These are phyloP conservation scores for Axilococcus clingmanii DNA, from an alignment of 139 green algal species.

Conservation along the genomic window DNA sequence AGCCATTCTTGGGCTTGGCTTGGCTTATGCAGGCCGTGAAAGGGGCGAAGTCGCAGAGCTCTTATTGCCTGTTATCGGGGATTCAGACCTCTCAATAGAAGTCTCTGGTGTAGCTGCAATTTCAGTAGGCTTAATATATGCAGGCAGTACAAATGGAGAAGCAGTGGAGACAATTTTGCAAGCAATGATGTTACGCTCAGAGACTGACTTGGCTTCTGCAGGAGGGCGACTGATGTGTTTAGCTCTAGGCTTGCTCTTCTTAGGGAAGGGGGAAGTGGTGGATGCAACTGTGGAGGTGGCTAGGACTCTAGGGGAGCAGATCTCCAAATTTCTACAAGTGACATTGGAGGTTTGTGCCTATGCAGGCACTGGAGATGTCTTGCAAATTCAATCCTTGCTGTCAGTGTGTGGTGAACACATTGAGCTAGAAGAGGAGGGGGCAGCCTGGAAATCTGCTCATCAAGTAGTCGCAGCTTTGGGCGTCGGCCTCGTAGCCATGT, in stretches of 20 bases:
- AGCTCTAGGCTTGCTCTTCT: constrained; percentile 89
- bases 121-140: constrained; percentile 84
- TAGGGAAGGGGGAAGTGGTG: constrained; percentile 75
- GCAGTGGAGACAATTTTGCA: constrained; percentile 74
- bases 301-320: constrained; percentile 75
- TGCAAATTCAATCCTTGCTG: constrained; percentile 91
- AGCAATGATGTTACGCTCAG: constrained; percentile 77
- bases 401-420: constrained; percentile 77
- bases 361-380: constrained; percentile 92
- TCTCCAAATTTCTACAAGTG: constrained; percentile 63
- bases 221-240: constrained; percentile 74
- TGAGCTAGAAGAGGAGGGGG: constrained; percentile 43
- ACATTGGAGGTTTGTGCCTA: constrained; percentile 83
- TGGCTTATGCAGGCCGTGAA: constrained; percentile 90
- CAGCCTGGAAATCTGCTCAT: constrained; percentile 50
- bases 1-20: constrained; percentile 89
- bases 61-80: constrained; percentile 53
- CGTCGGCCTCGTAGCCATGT: constrained; percentile 86
- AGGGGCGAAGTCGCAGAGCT: constrained; percentile 51
- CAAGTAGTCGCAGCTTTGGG: constrained; percentile 82
- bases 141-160: constrained; percentile 56
- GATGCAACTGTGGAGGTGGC: constrained; percentile 90
- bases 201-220: constrained; percentile 67
- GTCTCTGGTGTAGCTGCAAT: constrained; percentile 61
- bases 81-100: constrained; percentile 72